Conservation (phyloP, 768 basidiomycete genomes). For the Phaeotremella fagi region DNA sequence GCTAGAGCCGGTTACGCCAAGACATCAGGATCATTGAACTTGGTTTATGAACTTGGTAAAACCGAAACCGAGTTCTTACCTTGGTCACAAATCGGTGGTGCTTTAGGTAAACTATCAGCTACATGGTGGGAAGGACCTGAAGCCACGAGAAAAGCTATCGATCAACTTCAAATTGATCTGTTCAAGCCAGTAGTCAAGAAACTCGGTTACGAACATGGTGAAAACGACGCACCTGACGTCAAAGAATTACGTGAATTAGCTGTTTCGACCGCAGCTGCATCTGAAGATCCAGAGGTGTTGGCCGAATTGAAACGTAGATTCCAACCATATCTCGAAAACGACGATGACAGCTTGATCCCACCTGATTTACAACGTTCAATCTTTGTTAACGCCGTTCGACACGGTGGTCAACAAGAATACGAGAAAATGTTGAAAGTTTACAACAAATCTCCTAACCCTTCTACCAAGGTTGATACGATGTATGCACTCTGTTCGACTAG, state of each 20-base stretch:
- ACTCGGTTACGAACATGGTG: constrained; percentile 70
- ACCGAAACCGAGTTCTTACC: constrained; percentile 80
- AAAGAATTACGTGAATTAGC: constrained; percentile 70
- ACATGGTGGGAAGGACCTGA: constrained; percentile 79
- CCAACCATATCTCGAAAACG: constrained; percentile 61
- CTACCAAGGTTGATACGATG: constrained; percentile 60
- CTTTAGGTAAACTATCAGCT: constrained; percentile 56
- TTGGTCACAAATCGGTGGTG: constrained; percentile 65
- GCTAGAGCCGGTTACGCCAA: constrained; percentile 73
- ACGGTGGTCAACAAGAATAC: constrained; percentile 71
- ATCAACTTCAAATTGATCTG: constrained; percentile 46
- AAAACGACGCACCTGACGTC: constrained; percentile 63
- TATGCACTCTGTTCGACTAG: constrained; percentile 61
- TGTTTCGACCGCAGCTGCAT: constrained; percentile 50
- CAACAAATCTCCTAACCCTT: constrained; percentile 68
- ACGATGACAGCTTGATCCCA: constrained; percentile 72
- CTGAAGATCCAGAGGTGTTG: constrained; percentile 55
- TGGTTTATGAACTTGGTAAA: constrained; percentile 61
- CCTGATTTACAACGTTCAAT: constrained; percentile 66
- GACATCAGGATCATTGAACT: constrained; percentile 68
- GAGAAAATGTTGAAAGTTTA: constrained; percentile 65
- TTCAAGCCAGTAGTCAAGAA: constrained; percentile 69
- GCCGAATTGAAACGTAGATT: constrained; percentile 69
- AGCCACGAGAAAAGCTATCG: constrained; percentile 54
- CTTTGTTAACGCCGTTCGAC: constrained; percentile 57